Evolutionary conservation across 352 stramenopile genomes (phyloP).

Genomic region (Pythium folliculosum): DNA sequence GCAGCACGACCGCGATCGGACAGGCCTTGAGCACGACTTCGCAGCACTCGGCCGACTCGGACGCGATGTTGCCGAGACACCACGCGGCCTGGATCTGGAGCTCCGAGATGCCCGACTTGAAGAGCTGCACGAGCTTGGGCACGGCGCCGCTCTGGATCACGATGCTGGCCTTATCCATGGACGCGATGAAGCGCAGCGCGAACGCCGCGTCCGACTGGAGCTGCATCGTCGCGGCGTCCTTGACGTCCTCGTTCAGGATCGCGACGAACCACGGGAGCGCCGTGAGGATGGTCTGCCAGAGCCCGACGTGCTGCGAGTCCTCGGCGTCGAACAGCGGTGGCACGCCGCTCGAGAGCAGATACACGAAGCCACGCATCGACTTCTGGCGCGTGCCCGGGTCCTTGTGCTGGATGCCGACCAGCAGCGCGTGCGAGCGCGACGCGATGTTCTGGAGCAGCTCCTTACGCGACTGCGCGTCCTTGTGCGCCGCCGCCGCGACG

Average conservation of each 20-base stretch:
- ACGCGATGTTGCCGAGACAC: conserved; percentile 87
- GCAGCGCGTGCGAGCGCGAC: conserved; percentile 71
- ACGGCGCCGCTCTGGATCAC: conserved; percentile 77
- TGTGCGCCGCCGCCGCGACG: conserved; percentile 20
- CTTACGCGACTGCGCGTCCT: conserved; percentile 51
- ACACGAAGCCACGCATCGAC: conserved; percentile 86
- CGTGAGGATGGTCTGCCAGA: conserved; percentile 83
- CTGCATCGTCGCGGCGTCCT: conserved; percentile 63
- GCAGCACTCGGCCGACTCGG: conserved; percentile 70
- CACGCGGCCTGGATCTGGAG: conserved; percentile 87
- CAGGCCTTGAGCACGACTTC: conserved; percentile 74
- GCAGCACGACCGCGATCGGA: conserved; percentile 66
- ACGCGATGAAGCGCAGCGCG: conserved; percentile 85
- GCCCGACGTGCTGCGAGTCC: conserved; percentile 79
- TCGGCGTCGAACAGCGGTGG: conserved; percentile 82
- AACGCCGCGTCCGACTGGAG: conserved; percentile 87
- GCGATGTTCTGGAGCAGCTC: conserved; percentile 83
- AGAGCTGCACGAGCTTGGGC: conserved; percentile 79
- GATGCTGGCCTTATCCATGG: conserved; percentile 81
- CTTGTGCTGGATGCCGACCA: conserved; percentile 83
- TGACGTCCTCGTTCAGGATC: conserved; percentile 73
- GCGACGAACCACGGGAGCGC: conserved; percentile 78
- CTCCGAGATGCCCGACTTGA: conserved; percentile 86
- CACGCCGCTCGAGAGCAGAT: conserved; percentile 83
- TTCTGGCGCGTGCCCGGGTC: conserved; percentile 75